Base-by-base conservation (phyloP, 257 asterid species). In the Schizonepeta tenuifolia region DNA sequence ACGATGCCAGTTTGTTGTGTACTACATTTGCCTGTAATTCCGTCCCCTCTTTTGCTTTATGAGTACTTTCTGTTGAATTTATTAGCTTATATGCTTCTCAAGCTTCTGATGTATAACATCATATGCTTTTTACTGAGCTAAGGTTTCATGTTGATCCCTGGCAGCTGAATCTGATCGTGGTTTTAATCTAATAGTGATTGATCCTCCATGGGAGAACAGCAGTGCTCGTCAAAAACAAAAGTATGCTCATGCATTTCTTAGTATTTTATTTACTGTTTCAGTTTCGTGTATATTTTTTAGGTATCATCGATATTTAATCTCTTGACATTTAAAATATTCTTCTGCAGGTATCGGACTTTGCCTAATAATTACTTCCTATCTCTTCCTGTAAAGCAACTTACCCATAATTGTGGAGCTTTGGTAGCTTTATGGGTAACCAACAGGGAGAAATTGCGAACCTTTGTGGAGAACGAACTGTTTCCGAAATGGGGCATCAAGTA, bases 151-250 rank as follows among this genome's bases (percentile, higher is more conserved):
- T 64, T 81, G 71, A 54, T 67, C 75, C 80, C 24, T 80, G 76
- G 83, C 96, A 93, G 96, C 86, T 78, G 85, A 87, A 60, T 77
- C 96, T 55, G 90, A 85, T 50, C 6, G 78, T 35, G 96, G 99
- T 72, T 91, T 89, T 84, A 94, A 89, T 81, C 87, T 91, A 61
- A 88, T 94, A 75, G 81, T 91, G 81, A 83, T 91, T 36, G 99
- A 94, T 74, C 99, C 97, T 60, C 99, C 99, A 28, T 94, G 99
- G 99, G 99, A 94, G 79, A 94, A 94, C 74, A 77, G 97, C 83
- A 91, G 97, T 62, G 99, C 97, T 24, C 92, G 64, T 71, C 99
- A 91, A 88, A 91, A 94, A 86, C 79, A 63, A 66, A 94, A 86
- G 99, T 89, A 85, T 26, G 86, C 28, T 57, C 61, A 9, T 58